Evolutionary conservation across 2,329 filamentous ascomycete species (phyloP), one percentile per base, ranked within the genome.

Genomic region (Ceratocystis lukuohia): DNA sequence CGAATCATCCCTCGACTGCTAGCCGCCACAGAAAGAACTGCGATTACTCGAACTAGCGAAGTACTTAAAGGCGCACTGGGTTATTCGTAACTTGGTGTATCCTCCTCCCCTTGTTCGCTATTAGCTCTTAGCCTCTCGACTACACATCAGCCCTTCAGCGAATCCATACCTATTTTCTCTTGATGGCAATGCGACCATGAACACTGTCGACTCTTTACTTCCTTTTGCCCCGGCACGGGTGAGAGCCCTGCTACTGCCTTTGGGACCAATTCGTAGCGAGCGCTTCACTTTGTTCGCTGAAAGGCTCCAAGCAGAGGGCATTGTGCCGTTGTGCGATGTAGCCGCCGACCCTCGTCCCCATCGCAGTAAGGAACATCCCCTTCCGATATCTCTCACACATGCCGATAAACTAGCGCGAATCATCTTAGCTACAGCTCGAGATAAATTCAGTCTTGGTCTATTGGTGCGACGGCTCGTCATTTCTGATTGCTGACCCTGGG

Each of bases 201-300:
- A 84, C 79, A 59, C 64, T 17, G 82, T 89, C 78, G 93, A 96
- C 80, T 87, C 89, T 76, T 84, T 96, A 75, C 88, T 92, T 75
- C 91, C 93, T 76, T 86, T 92, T 79, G 89, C 92, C 76, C 91
- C 91, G 74, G 93, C 91, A 78, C 88, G 89, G 82, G 85, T 97
- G 74, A 89, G 89, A 79, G 90, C 88, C 69, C 84, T 96, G 71
- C 83, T 96, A 68, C 80, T 97, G 69, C 94, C 94, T 65, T 81
- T 96, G 70, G 93, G 93, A 65, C 87, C 84, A 73, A 94, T 97
- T 75, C 92, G 87, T 74, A 84, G 87, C 69, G 86, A 88, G 65
- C 84, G 89, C 68, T 97, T 96, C 76, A 77, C 86, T 71, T 80
- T 82, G 70, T 96, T 96, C 74, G 82, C 93, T 70, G 83, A 88